These are phyloP conservation scores for Xerocomus brunneocitrinus DNA, from an alignment of 768 basidiomycete genomes.

Conservation along the genomic window DNA sequence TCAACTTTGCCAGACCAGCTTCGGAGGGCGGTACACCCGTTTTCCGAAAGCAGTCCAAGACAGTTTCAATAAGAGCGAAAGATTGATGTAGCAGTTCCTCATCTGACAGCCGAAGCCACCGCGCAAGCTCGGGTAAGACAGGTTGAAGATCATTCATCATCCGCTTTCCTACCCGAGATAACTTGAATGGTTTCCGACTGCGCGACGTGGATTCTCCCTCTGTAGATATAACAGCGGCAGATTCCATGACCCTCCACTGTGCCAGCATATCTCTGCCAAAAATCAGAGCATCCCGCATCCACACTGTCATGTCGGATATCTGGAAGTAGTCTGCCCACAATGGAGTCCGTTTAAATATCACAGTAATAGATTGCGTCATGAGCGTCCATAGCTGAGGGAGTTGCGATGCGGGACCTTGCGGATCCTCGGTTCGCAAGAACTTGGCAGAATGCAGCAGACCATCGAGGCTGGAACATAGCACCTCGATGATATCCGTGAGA, in stretches of 20 bases:
- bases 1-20: slow-evolving; percentile 59
- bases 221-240: slow-evolving; percentile 36
- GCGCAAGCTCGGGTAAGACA: slow-evolving; percentile 72
- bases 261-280: slow-evolving; percentile 84
- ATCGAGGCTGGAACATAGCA: slow-evolving; percentile 67
- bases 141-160: slow-evolving; percentile 78
- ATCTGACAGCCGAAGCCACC: slow-evolving; percentile 92
- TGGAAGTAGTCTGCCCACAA: slow-evolving; percentile 80
- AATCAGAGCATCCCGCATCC: slow-evolving; percentile 98
- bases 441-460: slow-evolving; percentile 58
- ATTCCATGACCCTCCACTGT: slow-evolving; percentile 76
- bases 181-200: slow-evolving; percentile 36
- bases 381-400: slow-evolving; percentile 74
- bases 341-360: slow-evolving; percentile 83
- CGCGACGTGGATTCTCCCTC: slow-evolving; percentile 18
- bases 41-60: slow-evolving; percentile 73
- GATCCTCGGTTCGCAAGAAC: slow-evolving; percentile 47
- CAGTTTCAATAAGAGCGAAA: slow-evolving; percentile 72
- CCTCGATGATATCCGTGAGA: slow-evolving; percentile 88
- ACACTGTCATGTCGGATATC: slow-evolving; percentile 80
- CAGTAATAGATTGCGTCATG: slow-evolving; percentile 74
- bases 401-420: slow-evolving; percentile 44
- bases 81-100: slow-evolving; percentile 88
- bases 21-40: slow-evolving; percentile 52
- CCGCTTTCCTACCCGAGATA: slow-evolving; percentile 58